These are phyloP conservation scores for Solidago caesia DNA, from an alignment of 129 eudicot species.

Conservation along the genomic window DNA sequence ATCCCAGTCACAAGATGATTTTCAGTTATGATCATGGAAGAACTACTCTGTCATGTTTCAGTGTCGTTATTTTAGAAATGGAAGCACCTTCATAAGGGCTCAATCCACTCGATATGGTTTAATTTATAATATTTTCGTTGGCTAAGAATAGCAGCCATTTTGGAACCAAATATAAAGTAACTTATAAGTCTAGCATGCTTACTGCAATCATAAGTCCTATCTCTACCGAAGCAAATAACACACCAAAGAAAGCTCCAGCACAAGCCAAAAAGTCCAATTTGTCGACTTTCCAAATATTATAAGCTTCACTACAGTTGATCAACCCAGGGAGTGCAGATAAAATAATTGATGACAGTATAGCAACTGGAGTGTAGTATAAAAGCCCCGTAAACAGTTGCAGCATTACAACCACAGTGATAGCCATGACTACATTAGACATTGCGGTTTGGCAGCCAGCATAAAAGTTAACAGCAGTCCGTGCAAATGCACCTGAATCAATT, in stretches of 20 bases:
- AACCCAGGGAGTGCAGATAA: slow-evolving; percentile 68
- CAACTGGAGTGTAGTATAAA: slow-evolving; percentile 58
- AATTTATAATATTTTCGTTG: too few species aligned
- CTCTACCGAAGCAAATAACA: slow-evolving; percentile 61
- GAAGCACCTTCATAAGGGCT: too few species aligned
- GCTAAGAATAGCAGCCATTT: too few species aligned
- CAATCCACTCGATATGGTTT: too few species aligned
- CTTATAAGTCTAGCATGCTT: not conserved
- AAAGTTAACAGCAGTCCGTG: slow-evolving; percentile 66
- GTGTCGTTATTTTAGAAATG: too few species aligned
- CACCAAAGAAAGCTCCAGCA: slow-evolving; percentile 60
- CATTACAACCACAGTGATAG: slow-evolving; percentile 54
- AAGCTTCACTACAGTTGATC: slow-evolving; percentile 55
- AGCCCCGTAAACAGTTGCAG: slow-evolving; percentile 53
- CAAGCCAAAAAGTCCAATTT: slow-evolving; percentile 64
- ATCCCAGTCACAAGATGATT: too few species aligned
- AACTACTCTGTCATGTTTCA: too few species aligned
- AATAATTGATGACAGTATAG: slow-evolving; percentile 59
- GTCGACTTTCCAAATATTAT: slow-evolving; percentile 64
- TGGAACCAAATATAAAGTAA: too few species aligned
- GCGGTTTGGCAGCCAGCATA: slow-evolving; percentile 58
- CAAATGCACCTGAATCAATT: slow-evolving; percentile 51
- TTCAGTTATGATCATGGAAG: too few species aligned
- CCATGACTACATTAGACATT: slow-evolving; percentile 65
- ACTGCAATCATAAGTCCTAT: slow-evolving; percentile 64